Conservation (phyloP, 108 stramenopile species). For the Skeletonema potamos region DNA sequence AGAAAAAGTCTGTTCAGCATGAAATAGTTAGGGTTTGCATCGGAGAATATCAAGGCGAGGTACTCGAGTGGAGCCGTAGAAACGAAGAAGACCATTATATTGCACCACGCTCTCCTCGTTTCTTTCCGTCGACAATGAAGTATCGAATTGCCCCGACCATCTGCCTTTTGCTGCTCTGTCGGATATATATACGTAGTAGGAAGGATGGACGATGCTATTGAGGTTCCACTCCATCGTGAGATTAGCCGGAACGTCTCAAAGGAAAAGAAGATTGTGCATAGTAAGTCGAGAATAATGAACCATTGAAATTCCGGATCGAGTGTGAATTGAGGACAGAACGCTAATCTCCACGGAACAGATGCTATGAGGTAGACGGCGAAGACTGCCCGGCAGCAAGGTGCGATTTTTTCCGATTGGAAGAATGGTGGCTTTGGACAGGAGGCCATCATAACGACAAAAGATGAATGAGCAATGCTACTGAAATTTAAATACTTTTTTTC, state of each 20-base stretch:
- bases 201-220: background rate
- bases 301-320: conserved; percentile 1
- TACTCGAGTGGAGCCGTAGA: conserved; percentile 37
- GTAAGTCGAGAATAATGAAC: conserved; percentile 11
- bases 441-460: background rate
- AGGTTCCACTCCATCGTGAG: background rate
- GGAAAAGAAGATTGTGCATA: conserved; percentile 10
- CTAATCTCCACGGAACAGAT: conserved; percentile 13
- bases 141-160: background rate
- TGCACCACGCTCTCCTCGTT: background rate
- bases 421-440: background rate
- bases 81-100: conserved; percentile 8
- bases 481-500: too few species aligned
- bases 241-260: conserved; percentile 6
- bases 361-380: conserved; percentile 2
- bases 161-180: background rate
- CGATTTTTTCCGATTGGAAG: background rate
- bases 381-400: conserved; percentile 1
- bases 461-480: too few species aligned
- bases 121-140: background rate
- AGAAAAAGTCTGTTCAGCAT: conserved; percentile 25
- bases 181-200: background rate
- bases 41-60: background rate
- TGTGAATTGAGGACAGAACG: conserved; percentile 16
- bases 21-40: conserved; percentile 5